phyloP scores from a whole-genome alignment of 2,329 filamentous ascomycete species.

The Cladophialophora exuberans region DNA sequence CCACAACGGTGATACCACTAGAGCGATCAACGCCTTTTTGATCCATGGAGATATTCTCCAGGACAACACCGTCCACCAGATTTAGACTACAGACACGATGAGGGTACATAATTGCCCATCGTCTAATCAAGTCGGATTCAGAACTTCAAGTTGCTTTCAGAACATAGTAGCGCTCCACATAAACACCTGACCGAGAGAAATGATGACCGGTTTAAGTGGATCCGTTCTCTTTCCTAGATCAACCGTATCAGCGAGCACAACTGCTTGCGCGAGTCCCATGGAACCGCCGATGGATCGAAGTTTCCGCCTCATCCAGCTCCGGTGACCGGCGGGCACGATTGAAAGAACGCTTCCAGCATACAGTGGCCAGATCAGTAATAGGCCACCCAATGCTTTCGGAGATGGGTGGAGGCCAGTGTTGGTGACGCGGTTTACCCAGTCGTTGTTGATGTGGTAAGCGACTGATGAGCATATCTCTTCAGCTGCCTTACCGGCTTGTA shows the following conservation, averaged over 20 bases:
- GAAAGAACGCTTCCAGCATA: conserved; percentile 9
- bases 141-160: too few species aligned
- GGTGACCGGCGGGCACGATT: neutral
- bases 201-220: conserved; percentile 1
- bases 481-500: conserved; percentile 2
- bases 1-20: too few species aligned
- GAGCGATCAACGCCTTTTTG: too few species aligned
- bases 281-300: conserved; percentile 1
- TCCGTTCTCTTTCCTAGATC: conserved; percentile 1
- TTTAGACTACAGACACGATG: too few species aligned
- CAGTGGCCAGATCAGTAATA: conserved; percentile 5
- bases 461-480: conserved; percentile 15
- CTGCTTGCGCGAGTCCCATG: conserved; percentile 2
- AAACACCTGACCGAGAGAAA: conserved; percentile 3
- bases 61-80: too few species aligned
- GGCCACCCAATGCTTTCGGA: conserved; percentile 2
- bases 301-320: conserved; percentile 7
- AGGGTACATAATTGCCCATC: too few species aligned
- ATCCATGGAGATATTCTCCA: too few species aligned
- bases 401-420: neutral
- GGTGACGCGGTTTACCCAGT: neutral
- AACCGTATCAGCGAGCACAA: conserved; percentile 5
- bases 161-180: conserved; percentile 8
- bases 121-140: too few species aligned
- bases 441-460: conserved; percentile 14